Evolutionary conservation across 768 basidiomycete genomes (phyloP), one percentile per base, ranked within the genome.

Genomic region (Mycena venus): DNA sequence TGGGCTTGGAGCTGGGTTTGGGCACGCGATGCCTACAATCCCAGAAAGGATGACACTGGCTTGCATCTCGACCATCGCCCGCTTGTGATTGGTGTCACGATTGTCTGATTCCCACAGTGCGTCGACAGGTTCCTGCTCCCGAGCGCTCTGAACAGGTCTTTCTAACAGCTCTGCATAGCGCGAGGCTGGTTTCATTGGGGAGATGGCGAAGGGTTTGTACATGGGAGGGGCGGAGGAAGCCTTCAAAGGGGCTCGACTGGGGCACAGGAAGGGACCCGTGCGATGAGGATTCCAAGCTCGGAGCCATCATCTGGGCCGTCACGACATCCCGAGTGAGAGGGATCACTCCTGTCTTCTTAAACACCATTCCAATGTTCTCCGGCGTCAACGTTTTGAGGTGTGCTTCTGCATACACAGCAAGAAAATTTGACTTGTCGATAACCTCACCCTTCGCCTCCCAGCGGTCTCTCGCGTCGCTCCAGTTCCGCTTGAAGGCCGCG

Each of bases 291-390:
- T 49, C 59, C 6, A 61, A 21, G 59, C 68, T 70, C 31, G 83
- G 82, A 3, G 78, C 79, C 76, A 84, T 78, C 77, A 79, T 77
- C 27, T 73, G 66, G 5, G 32, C 60, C 31, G 80, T 77, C 15
- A 85, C 64, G 4, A 79, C 73, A 31, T 75, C 56, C 15, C 77
- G 78, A 61, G 83, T 76, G 51, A 80, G 75, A 38, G 83, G 82
- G 29, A 73, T 75, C 10, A 84, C 73, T 14, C 84, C 83, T 12
- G 82, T 85, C 55, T 78, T 78, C 19, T 61, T 32, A 56, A 84
- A 85, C 25, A 82, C 83, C 8, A 74, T 32, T 36, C 71, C 58
- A 64, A 85, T 83, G 36, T 68, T 79, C 14, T 66, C 72, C 2
- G 67, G 53, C 2, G 81, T 84, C 27, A 83, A 59, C 14, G 77